Conservation (phyloP, 495 filamentous ascomycete species). For the Evansstolkia leycettana region DNA sequence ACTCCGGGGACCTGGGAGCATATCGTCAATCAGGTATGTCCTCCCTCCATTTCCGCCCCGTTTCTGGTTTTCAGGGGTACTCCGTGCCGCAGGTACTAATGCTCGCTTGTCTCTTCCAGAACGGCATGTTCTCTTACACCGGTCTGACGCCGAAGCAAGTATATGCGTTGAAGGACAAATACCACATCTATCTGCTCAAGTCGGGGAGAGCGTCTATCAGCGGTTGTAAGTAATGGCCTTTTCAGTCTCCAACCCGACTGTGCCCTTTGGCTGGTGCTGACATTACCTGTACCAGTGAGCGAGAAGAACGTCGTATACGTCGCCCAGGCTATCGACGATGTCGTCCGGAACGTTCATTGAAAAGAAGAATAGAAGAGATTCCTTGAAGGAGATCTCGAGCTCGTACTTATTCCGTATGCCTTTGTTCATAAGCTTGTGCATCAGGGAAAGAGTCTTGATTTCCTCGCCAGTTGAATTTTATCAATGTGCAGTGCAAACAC, state of each 20-base stretch:
- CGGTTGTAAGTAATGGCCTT: constrained; percentile 23
- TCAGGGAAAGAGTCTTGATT: too few relatives aligned
- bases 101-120: constrained; percentile 19
- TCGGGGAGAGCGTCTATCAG: constrained; percentile 37
- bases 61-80: too few relatives aligned
- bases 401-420: too few relatives aligned
- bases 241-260: constrained; percentile 9
- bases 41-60: too few relatives aligned
- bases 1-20: constrained; percentile 40
- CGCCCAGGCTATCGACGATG: constrained; percentile 32
- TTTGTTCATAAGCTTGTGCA: too few relatives aligned
- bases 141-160: constrained; percentile 33
- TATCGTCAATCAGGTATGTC: constrained; percentile 31
- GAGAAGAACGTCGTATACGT: constrained; percentile 37
- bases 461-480: too few relatives aligned
- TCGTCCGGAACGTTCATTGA: constrained; percentile 31
- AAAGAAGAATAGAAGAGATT: too few relatives aligned
- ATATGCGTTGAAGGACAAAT: constrained; percentile 31
- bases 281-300: constrained; percentile 29
- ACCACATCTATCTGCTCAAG: constrained; percentile 37
- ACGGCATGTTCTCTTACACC: constrained; percentile 43
- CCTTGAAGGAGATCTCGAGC: too few relatives aligned
- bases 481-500: too few relatives aligned
- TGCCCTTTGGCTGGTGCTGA: constrained; percentile 5
- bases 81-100: too few relatives aligned